These are phyloP conservation scores for Candida insectorum DNA, from an alignment of 805 yeast species.

Conservation along the genomic window DNA sequence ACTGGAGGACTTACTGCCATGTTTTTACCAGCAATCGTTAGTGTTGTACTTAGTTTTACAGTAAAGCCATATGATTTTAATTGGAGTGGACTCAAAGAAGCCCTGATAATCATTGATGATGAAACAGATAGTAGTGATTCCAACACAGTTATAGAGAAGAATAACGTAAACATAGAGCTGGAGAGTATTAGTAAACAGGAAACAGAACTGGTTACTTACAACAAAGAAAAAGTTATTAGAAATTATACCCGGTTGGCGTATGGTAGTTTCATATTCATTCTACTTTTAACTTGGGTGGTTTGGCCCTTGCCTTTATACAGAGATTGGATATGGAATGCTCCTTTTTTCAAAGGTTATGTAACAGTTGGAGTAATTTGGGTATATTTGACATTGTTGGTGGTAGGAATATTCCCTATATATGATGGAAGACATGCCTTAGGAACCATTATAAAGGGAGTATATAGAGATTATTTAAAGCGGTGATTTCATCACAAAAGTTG, in stretches of 20 bases:
- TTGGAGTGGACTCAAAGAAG: conserved; percentile 23
- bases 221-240: conserved; percentile 8
- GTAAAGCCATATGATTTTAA: conserved; percentile 25
- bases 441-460: too few species aligned
- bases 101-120: conserved; percentile 16
- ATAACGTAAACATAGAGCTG: background rate
- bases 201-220: background rate
- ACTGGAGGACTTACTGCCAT: conserved; percentile 32
- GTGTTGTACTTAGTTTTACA: conserved; percentile 23
- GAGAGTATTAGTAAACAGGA: too few species aligned
- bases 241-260: conserved; percentile 23
- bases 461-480: too few species aligned
- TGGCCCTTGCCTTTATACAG: conserved; percentile 44
- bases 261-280: conserved; percentile 20
- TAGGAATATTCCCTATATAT: conserved; percentile 31
- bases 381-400: conserved; percentile 28
- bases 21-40: conserved; percentile 27
- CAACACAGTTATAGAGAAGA: too few species aligned
- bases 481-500: too few species aligned
- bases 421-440: conserved; percentile 34
- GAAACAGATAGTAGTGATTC: conserved; percentile 1
- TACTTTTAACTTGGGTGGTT: conserved; percentile 35
- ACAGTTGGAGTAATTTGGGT: conserved; percentile 38
- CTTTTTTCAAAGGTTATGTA: conserved; percentile 37
- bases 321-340: conserved; percentile 35